Percentiles rank a stretch among this genome's conserved stretches.
Conservation (phyloP, 1,284 basidiomycete genomes). For the Sanghuangporus sanghuang region DNA sequence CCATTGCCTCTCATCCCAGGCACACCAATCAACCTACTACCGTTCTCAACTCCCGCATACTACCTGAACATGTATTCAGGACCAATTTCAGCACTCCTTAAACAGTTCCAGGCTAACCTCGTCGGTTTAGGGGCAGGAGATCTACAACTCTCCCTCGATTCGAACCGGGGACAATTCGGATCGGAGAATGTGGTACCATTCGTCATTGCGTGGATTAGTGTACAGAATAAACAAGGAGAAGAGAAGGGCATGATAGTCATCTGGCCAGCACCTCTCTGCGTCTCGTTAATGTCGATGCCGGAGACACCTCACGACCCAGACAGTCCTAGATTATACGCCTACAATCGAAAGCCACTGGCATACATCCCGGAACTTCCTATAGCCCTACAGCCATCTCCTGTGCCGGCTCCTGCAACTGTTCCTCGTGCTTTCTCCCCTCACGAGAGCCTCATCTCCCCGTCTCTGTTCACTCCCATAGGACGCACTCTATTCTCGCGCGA, state of each 20-base stretch:
- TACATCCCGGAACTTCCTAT: conserved; percentile 60
- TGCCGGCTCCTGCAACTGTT: conserved; percentile 25
- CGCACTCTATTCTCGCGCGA: conserved; percentile 22
- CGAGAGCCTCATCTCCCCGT: conserved; percentile 12
- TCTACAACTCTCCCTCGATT: conserved; percentile 33
- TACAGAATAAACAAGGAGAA: conserved; percentile 71
- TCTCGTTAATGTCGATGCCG: conserved; percentile 38
- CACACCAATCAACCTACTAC: conserved; percentile 60
- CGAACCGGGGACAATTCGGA: background rate
- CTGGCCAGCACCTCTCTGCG: conserved; percentile 59
- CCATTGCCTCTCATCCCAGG: conserved; percentile 46
- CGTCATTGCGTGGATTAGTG: conserved; percentile 64
- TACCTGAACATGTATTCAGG: conserved; percentile 60
- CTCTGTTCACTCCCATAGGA: conserved; percentile 16
- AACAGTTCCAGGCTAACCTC: conserved; percentile 58
- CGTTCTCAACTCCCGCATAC: conserved; percentile 67
- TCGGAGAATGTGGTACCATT: conserved; percentile 28
- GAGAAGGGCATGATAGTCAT: conserved; percentile 63
- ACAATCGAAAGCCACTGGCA: conserved; percentile 41
- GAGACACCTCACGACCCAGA: background rate
- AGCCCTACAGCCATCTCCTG: conserved; percentile 61
- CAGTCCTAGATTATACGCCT: conserved; percentile 29
- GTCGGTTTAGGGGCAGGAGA: conserved; percentile 51
- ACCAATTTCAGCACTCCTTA: conserved; percentile 52
- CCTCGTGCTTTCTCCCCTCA: conserved; percentile 10